phyloP scores from a whole-genome alignment of 192 early-diverging fungal genomes.

The Coemansia sp. region DNA sequence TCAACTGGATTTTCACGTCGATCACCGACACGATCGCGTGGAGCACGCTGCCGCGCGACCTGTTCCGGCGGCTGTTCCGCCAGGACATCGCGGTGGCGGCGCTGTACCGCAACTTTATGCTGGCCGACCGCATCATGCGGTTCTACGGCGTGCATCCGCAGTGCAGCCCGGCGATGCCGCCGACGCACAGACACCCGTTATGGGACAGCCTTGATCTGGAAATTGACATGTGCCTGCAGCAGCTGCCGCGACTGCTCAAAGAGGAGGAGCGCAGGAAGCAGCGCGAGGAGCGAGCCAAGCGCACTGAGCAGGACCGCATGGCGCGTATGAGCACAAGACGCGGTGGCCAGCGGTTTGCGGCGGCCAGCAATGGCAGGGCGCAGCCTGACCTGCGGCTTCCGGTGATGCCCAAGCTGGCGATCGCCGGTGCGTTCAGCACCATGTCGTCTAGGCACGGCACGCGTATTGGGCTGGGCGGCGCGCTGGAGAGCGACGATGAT shows the following conservation, averaged over 20 bases:
- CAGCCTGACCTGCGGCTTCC: conserved; percentile 14
- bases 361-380: background rate
- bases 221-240: conserved; percentile 89
- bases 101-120: conserved; percentile 92
- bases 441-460: conserved; percentile 25
- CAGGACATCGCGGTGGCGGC: conserved; percentile 95
- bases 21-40: conserved; percentile 99
- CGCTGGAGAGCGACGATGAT: conserved; percentile 27
- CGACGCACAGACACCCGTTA: conserved; percentile 93
- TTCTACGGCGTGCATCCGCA: conserved; percentile 92
- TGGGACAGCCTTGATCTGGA: conserved; percentile 96
- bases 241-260: conserved; percentile 78
- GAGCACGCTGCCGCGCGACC: conserved; percentile 84
- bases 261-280: conserved; percentile 30
- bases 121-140: conserved; percentile 95
- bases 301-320: conserved; percentile 22
- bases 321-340: conserved; percentile 8
- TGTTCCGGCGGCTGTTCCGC: conserved; percentile 88
- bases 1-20: conserved; percentile 99
- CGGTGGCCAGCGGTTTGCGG: conserved; percentile 1
- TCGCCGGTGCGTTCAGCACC: conserved; percentile 31
- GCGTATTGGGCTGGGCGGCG: conserved; percentile 24
- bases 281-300: conserved; percentile 31
- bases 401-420: conserved; percentile 30
- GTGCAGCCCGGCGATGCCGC: conserved; percentile 80